These are phyloP conservation scores for Hansfordia pulvinata DNA, from an alignment of 2,329 filamentous ascomycete species.

Conservation along the genomic window DNA sequence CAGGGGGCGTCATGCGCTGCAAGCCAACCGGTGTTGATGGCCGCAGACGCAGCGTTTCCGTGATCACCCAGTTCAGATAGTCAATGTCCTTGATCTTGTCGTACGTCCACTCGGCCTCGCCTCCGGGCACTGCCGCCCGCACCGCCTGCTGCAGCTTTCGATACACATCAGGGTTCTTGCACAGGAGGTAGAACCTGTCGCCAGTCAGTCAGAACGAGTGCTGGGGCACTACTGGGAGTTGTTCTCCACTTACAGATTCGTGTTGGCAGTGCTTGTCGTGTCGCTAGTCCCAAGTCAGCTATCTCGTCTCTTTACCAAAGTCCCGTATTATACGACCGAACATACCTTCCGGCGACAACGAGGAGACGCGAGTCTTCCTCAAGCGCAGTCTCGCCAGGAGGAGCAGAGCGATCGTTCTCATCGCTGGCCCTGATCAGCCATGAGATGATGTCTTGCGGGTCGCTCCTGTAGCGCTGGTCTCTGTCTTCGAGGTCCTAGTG, in stretches of 20 bases:
- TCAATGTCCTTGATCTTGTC: constrained; percentile 13
- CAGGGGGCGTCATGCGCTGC: constrained; percentile 20
- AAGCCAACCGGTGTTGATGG: constrained; percentile 20
- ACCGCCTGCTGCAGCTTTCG: constrained; percentile 16
- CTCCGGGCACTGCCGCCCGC: constrained; percentile 13
- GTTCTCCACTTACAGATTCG: too few species aligned
- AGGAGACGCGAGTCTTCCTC: constrained; percentile 18
- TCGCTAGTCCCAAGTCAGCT: constrained; percentile 12
- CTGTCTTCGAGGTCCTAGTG: constrained; percentile 9
- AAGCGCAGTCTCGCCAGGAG: constrained; percentile 15
- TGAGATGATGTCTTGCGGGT: constrained; percentile 20
- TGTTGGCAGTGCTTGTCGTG: constrained; percentile 18
- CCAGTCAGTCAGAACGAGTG: constrained; percentile 11
- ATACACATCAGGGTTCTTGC: constrained; percentile 14
- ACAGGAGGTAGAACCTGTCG: constrained; percentile 16
- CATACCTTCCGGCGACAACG: constrained; percentile 16
- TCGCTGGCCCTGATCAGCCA: constrained; percentile 23
- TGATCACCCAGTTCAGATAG: constrained; percentile 19
- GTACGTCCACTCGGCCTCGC: constrained; percentile 13
- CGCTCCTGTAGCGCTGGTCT: too few species aligned
- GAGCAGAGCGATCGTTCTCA: constrained; percentile 19
- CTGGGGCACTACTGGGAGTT: too few species aligned
- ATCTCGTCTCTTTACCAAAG: too few species aligned
- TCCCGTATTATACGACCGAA: background rate
- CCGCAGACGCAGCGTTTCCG: constrained; percentile 18